These are phyloP conservation scores for Crinitomyces ghanaensis DNA, from an alignment of 805 yeast genomes.

Conservation along the genomic window DNA sequence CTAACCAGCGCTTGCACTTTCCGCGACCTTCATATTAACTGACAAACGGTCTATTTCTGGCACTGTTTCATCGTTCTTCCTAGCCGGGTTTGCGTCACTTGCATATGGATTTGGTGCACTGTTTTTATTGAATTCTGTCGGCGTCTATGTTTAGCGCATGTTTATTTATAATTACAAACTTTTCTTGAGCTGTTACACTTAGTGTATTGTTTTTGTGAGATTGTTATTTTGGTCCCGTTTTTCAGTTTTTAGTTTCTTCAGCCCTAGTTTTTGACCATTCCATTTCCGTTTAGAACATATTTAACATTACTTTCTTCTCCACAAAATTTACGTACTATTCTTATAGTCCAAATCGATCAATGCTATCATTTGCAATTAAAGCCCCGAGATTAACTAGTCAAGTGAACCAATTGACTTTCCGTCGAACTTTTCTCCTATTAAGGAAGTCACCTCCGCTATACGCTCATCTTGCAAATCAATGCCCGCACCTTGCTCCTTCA, in stretches of 20 bases:
- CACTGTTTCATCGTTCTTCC: conserved; percentile 16
- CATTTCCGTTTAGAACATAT: not conserved
- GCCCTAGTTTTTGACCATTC: not conserved
- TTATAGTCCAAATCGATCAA: not conserved
- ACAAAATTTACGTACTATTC: not conserved
- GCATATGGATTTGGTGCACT: conserved; percentile 32
- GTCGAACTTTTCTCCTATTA: not conserved
- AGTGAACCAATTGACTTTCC: not conserved
- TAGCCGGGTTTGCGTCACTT: conserved; percentile 26
- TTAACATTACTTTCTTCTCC: not conserved
- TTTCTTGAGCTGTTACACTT: not conserved
- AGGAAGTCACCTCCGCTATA: conserved; percentile 10
- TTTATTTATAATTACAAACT: not conserved
- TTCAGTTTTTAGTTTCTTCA: not conserved
- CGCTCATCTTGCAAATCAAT: conserved; percentile 2
- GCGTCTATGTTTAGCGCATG: conserved; percentile 34
- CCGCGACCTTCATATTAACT: conserved; percentile 16
- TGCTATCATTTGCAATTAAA: not conserved
- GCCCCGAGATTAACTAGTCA: not conserved
- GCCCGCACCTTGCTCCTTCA: no score
- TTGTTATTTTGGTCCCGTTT: not conserved
- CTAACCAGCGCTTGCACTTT: conserved; percentile 14
- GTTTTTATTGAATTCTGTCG: conserved; percentile 33
- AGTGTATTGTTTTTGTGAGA: not conserved
- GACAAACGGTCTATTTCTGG: conserved; percentile 12